Evolutionary conservation across 805 yeast genomes (phyloP).

Genomic region (Starmerella cellae): DNA sequence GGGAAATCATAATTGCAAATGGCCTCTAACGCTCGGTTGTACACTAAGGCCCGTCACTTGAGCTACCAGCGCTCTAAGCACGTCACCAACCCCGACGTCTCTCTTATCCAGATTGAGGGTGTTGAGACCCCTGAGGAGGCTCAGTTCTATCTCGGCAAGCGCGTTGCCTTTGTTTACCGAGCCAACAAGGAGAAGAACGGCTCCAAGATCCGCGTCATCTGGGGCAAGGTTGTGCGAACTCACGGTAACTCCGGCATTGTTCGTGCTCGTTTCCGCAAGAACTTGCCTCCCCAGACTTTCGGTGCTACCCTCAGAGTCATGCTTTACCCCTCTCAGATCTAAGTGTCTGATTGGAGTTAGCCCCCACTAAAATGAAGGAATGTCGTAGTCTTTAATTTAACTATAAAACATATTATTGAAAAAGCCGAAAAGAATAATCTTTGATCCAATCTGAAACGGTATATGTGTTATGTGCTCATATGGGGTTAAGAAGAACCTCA

Average conservation of each 20-base stretch:
- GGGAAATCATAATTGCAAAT: slow-evolving; percentile 15
- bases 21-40: slow-evolving; percentile 36
- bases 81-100: slow-evolving; percentile 95
- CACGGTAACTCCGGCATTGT: slow-evolving; percentile 98
- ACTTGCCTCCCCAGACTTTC: slow-evolving; percentile 98
- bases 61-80: slow-evolving; percentile 99
- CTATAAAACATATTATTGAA: slow-evolving; percentile 3
- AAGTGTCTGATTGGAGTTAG: slow-evolving; percentile 24
- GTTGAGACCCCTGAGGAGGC: slow-evolving; percentile 86
- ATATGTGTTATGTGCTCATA: background rate
- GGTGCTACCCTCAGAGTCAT: slow-evolving; percentile 99
- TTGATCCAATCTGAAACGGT: background rate
- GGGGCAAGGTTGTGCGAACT: slow-evolving; percentile 98
- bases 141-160: slow-evolving; percentile 98
- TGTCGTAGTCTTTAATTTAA: slow-evolving; percentile 13
- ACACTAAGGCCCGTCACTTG: slow-evolving; percentile 99
- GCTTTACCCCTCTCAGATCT: slow-evolving; percentile 99
- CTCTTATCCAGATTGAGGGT: slow-evolving; percentile 94
- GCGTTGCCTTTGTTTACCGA: slow-evolving; percentile 98
- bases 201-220: slow-evolving; percentile 97
- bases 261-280: slow-evolving; percentile 97
- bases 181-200: slow-evolving; percentile 97
- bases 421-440: no score
- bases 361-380: slow-evolving; percentile 2
- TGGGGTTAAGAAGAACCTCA: no score